Percentiles rank a stretch among this genome's conserved stretches.
Evolutionary conservation across 495 filamentous ascomycete genomes (phyloP).

Genomic region (Annulohypoxylon bovei): DNA sequence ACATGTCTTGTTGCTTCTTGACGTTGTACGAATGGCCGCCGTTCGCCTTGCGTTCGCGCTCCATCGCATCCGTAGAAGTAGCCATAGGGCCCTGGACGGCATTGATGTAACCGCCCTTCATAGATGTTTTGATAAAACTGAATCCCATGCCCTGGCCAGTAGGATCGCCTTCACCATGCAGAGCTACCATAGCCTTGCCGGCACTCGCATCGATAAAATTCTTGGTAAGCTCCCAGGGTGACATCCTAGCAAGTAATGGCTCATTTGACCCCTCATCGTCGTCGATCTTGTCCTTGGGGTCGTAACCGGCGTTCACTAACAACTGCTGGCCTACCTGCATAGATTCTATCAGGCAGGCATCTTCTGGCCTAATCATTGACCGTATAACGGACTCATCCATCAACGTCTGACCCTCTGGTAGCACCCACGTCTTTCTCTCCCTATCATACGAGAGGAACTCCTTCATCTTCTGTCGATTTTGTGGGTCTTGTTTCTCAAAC

Average conservation of each 20-base stretch:
- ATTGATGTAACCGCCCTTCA: conserved; percentile 98
- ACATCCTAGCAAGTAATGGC: conserved; percentile 70
- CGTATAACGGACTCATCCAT: conserved; percentile 82
- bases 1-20: conserved; percentile 85
- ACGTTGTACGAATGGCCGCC: conserved; percentile 98
- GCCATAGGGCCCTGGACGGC: conserved; percentile 87
- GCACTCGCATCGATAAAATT: conserved; percentile 93
- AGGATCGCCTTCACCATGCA: conserved; percentile 96
- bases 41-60: conserved; percentile 81
- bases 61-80: conserved; percentile 75
- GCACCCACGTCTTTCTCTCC: conserved; percentile 83
- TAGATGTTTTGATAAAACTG: conserved; percentile 94
- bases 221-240: conserved; percentile 93
- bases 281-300: conserved; percentile 68
- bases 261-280: conserved; percentile 75
- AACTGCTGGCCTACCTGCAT: conserved; percentile 94
- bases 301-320: conserved; percentile 79
- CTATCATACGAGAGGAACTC: conserved; percentile 93
- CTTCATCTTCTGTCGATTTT: conserved; percentile 95
- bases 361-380: conserved; percentile 90
- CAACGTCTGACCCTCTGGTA: conserved; percentile 72
- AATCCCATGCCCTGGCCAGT: conserved; percentile 92
- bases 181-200: conserved; percentile 94
- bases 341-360: conserved; percentile 90
- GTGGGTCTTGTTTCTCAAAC: conserved; percentile 88